Percentiles rank a stretch among this genome's conserved stretches.
Evolutionary conservation across 148 eudicot genomes (phyloP).

Genomic region (Tetragonia tetragonoides): DNA sequence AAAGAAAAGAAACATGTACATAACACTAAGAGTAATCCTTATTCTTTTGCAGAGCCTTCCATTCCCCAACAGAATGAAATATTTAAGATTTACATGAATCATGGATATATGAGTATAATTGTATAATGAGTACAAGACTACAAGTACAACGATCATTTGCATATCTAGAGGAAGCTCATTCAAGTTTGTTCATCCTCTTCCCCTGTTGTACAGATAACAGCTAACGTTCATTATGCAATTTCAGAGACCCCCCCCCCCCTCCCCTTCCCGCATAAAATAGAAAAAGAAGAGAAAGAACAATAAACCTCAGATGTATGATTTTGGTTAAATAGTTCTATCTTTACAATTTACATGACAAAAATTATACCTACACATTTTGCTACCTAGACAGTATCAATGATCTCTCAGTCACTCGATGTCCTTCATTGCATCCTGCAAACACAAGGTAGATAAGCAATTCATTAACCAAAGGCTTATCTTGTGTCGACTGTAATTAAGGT

Average conservation of each 20-base stretch:
- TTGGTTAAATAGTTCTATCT: background rate
- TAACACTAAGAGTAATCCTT: too few relatives aligned
- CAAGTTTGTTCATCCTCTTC: background rate
- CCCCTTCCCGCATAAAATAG: background rate
- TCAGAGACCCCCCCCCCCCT: background rate
- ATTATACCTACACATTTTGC: constrained; percentile 15
- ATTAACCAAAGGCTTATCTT: background rate
- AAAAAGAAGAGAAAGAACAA: background rate
- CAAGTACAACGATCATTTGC: too few relatives aligned
- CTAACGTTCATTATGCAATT: background rate
- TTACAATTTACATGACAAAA: constrained; percentile 27
- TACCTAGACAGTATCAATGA: background rate
- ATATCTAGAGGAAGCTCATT: background rate
- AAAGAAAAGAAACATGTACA: too few relatives aligned
- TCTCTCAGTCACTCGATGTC: constrained; percentile 53
- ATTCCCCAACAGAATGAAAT: too few relatives aligned
- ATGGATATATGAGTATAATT: too few relatives aligned
- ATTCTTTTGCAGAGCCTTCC: too few relatives aligned
- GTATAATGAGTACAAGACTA: too few relatives aligned
- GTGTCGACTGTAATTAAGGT: background rate
- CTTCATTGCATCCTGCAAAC: constrained; percentile 73
- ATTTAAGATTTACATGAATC: too few relatives aligned
- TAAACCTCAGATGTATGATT: background rate
- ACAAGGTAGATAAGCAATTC: constrained; percentile 2
- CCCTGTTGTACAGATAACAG: background rate